Evolutionary conservation across 768 basidiomycete genomes (phyloP).

Genomic region (Tulasnella sp.): DNA sequence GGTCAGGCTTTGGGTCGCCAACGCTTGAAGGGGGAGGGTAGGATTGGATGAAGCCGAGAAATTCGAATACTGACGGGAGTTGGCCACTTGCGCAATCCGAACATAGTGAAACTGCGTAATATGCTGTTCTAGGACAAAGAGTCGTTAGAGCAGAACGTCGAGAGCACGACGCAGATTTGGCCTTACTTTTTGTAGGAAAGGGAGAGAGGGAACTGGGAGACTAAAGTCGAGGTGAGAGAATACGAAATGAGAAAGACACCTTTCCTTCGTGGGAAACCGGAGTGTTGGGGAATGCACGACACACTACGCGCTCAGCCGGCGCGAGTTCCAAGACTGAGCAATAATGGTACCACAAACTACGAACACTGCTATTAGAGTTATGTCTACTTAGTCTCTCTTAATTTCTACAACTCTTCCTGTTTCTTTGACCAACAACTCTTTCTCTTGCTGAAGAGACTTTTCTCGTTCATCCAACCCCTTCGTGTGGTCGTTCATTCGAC

Average conservation of each 20-base stretch:
- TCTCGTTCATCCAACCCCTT: not conserved
- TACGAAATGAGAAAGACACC: not conserved
- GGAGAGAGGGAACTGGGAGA: not conserved
- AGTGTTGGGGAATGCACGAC: not conserved
- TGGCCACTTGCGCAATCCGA: slow-evolving; percentile 72
- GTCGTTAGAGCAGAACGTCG: not conserved
- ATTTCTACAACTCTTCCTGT: slow-evolving; percentile 1
- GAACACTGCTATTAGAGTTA: not conserved
- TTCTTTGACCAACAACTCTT: slow-evolving; percentile 1
- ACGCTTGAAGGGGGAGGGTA: not conserved
- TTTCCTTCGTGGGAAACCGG: not conserved
- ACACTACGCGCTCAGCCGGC: no score
- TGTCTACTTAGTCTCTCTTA: not conserved
- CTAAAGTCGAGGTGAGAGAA: not conserved
- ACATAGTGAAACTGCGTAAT: slow-evolving; percentile 13
- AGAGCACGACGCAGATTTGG: not conserved
- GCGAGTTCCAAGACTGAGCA: no score
- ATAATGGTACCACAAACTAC: not conserved
- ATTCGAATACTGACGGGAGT: slow-evolving; percentile 43
- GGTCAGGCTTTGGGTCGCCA: not conserved
- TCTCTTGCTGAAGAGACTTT: not conserved
- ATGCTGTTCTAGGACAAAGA: not conserved
- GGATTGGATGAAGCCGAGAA: slow-evolving; percentile 18
- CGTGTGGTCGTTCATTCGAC: not conserved
- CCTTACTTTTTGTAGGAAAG: not conserved